Conservation (phyloP, 768 basidiomycete species). For the Rhizopogon rudus region DNA sequence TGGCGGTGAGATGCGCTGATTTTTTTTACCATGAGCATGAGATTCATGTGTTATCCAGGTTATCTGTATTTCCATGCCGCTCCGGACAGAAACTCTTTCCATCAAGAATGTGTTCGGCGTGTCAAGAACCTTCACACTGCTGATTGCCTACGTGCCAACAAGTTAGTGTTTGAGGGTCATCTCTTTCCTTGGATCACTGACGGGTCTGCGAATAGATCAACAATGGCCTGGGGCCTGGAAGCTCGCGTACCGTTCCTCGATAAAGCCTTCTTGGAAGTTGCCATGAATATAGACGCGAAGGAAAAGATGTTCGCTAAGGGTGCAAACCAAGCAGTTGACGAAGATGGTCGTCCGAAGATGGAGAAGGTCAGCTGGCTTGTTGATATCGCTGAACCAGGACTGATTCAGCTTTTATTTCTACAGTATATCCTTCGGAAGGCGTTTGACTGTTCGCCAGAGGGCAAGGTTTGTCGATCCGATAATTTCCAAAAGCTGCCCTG, state of each 20-base stretch:
- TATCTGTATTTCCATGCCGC: slow-evolving; percentile 99
- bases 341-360: slow-evolving; percentile 87
- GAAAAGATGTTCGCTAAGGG: slow-evolving; percentile 90
- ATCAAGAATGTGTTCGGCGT: slow-evolving; percentile 90
- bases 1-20: slow-evolving; percentile 57
- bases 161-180: slow-evolving; percentile 43
- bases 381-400: neutral
- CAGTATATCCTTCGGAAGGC: slow-evolving; percentile 96
- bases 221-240: slow-evolving; percentile 99
- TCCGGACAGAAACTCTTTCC: slow-evolving; percentile 81
- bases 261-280: slow-evolving; percentile 89
- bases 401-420: slow-evolving; percentile 5
- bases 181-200: slow-evolving; percentile 1
- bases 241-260: slow-evolving; percentile 99
- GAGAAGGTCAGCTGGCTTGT: slow-evolving; percentile 68
- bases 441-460: slow-evolving; percentile 81
- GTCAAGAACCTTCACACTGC: slow-evolving; percentile 98
- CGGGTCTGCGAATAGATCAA: slow-evolving; percentile 54
- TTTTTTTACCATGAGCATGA: neutral
- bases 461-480: slow-evolving; percentile 44
- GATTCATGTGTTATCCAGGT: slow-evolving; percentile 40
- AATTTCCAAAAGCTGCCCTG: neutral
- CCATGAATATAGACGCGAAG: slow-evolving; percentile 86
- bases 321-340: slow-evolving; percentile 63
- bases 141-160: slow-evolving; percentile 97